phyloP scores from a whole-genome alignment of 208 protist species.

The Phytomonas francai region DNA sequence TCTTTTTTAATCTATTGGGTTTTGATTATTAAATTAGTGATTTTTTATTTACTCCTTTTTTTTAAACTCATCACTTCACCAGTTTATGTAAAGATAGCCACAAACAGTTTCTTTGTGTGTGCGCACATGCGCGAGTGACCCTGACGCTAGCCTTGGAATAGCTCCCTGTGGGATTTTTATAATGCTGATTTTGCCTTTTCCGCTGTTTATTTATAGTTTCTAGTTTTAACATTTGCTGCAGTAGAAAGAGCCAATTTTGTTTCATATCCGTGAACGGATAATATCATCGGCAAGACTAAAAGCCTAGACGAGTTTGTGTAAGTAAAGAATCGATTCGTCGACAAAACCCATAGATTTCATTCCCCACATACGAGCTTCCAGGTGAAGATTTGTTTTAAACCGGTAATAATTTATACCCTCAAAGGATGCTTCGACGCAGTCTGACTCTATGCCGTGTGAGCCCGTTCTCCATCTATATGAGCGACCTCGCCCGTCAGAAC shows the following conservation, averaged over 20 bases:
- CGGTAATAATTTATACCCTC: not conserved
- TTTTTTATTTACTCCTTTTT: conserved; percentile 8
- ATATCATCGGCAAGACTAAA: not conserved
- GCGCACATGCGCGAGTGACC: not conserved
- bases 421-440: conserved; percentile 36
- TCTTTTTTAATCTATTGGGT: not conserved
- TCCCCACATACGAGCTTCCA: not conserved
- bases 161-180: not conserved
- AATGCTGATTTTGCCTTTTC: conserved; percentile 4
- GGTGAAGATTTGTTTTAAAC: not conserved
- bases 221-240: not conserved
- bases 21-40: conserved; percentile 4
- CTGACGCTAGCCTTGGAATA: not conserved
- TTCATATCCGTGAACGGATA: not conserved
- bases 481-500: conserved; percentile 30
- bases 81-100: not conserved
- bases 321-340: not conserved
- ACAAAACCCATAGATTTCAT: not conserved
- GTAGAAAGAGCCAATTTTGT: not conserved
- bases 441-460: conserved; percentile 30
- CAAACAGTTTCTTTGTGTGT: not conserved
- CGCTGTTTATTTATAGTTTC: conserved; percentile 9
- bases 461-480: conserved; percentile 55
- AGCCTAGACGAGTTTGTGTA: conserved; percentile 2
- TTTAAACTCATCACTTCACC: not conserved